phyloP scores from a whole-genome alignment of 2,329 filamentous ascomycete genomes.

The Chaetomiaceae sp. region DNA sequence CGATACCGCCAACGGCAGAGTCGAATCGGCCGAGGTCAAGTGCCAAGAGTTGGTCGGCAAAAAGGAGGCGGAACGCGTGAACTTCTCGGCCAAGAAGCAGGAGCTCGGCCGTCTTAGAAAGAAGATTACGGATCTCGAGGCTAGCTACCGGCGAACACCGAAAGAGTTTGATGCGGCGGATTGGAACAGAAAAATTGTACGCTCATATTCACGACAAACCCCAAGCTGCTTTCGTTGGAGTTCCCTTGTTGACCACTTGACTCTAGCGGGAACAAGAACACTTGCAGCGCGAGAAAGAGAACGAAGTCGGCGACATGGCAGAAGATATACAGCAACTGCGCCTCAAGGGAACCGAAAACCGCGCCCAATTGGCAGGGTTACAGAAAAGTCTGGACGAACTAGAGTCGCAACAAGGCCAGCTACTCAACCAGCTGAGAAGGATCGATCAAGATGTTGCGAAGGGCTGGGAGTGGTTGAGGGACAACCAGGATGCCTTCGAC shows the following conservation, averaged over 20 bases:
- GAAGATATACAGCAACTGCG: constrained; percentile 31
- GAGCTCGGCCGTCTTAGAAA: constrained; percentile 48
- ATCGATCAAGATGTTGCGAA: constrained; percentile 58
- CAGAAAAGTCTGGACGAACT: constrained; percentile 53
- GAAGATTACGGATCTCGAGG: constrained; percentile 59
- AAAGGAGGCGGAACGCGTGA: constrained; percentile 48
- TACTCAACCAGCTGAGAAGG: constrained; percentile 59
- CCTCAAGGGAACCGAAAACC: constrained; percentile 37
- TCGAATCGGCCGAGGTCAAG: constrained; percentile 35
- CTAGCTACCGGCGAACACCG: constrained; percentile 56
- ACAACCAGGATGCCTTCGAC: constrained; percentile 64
- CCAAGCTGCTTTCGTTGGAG: neutral
- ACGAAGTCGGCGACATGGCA: constrained; percentile 35
- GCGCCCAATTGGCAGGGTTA: constrained; percentile 34
- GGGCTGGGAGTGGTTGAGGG: constrained; percentile 79
- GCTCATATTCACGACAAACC: constrained; percentile 31
- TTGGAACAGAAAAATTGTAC: constrained; percentile 69
- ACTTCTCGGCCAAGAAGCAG: constrained; percentile 45
- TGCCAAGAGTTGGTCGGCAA: constrained; percentile 47
- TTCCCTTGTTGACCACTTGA: constrained; percentile 24
- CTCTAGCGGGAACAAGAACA: constrained; percentile 57
- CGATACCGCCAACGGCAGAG: constrained; percentile 39
- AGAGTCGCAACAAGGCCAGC: constrained; percentile 70
- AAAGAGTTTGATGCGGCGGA: constrained; percentile 62
- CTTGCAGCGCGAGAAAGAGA: constrained; percentile 46